A percentile compares a stretch with the other conserved stretches of the same genome.
Conservation (phyloP, 106 monocot genomes). For the Dendrobium officinale region DNA sequence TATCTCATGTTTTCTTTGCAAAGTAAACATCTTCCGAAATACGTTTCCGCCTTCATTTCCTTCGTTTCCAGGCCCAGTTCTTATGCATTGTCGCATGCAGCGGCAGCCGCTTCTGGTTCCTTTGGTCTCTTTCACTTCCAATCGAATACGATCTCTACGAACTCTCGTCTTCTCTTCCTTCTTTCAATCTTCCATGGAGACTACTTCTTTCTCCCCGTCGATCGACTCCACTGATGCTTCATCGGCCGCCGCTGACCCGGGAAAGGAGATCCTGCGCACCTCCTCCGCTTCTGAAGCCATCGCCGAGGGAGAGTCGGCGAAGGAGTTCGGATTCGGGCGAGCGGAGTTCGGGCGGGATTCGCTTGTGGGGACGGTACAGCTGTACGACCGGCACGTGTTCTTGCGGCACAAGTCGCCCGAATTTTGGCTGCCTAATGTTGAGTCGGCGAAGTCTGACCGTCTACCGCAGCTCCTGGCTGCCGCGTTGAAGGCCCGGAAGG, state of each 20-base stretch:
- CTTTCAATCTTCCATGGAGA: background rate
- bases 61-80: background rate
- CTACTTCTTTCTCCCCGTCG: background rate
- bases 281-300: conserved; percentile 7
- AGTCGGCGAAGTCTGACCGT: conserved; percentile 63
- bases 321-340: conserved; percentile 39
- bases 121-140: background rate
- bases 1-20: no score
- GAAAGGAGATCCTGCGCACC: background rate
- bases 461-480: conserved; percentile 51
- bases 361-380: conserved; percentile 59
- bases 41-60: background rate
- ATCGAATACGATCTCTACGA: background rate
- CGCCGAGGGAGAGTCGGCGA: conserved; percentile 3
- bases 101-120: background rate
- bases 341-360: conserved; percentile 32
- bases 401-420: conserved; percentile 63
- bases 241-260: background rate
- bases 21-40: background rate
- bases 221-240: background rate
- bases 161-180: background rate
- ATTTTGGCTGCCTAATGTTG: conserved; percentile 50
- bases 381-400: conserved; percentile 74
- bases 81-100: background rate
- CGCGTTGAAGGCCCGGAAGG: conserved; percentile 48